Conservation (phyloP, 768 basidiomycete genomes). For the Coprinopsis cinerea region DNA sequence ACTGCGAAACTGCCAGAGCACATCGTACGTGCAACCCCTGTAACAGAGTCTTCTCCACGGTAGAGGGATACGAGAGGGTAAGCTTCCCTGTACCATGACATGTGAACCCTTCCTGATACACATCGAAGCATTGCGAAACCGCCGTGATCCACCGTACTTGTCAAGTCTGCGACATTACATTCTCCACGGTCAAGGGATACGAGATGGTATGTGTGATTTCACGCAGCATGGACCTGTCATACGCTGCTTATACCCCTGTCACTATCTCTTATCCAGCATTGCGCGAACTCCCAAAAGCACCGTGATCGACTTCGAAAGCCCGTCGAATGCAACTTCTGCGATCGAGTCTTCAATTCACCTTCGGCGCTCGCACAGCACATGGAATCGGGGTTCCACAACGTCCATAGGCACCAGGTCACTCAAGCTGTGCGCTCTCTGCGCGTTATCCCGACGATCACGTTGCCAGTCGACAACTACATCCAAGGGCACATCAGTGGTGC, state of each 20-base stretch:
- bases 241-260: slow-evolving; percentile 6
- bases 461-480: background rate
- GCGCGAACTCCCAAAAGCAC: slow-evolving; percentile 41
- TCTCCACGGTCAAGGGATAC: background rate
- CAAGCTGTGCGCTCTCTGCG: slow-evolving; percentile 37
- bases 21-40: background rate
- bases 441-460: slow-evolving; percentile 47
- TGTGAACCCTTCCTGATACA: background rate
- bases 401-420: slow-evolving; percentile 36
- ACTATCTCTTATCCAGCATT: slow-evolving; percentile 41
- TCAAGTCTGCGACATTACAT: background rate
- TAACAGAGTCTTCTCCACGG: too few species aligned
- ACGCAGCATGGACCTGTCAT: background rate
- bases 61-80: background rate
- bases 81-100: background rate
- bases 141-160: background rate
- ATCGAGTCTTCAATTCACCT: slow-evolving; percentile 35
- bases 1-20: background rate
- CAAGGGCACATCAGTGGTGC: background rate
- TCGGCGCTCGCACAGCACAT: slow-evolving; percentile 58
- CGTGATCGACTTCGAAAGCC: slow-evolving; percentile 35
- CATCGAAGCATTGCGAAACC: background rate
- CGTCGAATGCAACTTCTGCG: slow-evolving; percentile 31
- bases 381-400: slow-evolving; percentile 54
- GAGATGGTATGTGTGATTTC: background rate